Conservation (phyloP, 2,329 filamentous ascomycete genomes). For the Chrysosporium queenslandicum region DNA sequence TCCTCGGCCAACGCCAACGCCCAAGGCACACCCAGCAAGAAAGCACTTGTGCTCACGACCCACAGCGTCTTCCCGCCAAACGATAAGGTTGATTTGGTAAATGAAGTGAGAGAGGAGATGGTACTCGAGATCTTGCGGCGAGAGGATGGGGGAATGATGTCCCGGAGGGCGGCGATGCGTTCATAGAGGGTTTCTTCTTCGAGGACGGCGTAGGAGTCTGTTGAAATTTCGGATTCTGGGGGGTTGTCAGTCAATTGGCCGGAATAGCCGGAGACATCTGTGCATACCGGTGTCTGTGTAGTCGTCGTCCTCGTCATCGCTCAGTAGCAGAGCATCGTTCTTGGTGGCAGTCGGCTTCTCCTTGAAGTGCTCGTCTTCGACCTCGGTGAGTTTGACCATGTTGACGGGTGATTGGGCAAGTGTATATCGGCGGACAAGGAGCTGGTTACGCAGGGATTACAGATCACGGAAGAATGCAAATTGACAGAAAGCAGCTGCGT, state of each 20-base stretch:
- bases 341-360: slow-evolving; percentile 54
- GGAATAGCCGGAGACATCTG: background rate
- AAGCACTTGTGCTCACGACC: slow-evolving; percentile 79
- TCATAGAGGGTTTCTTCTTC: slow-evolving; percentile 56
- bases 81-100: slow-evolving; percentile 38
- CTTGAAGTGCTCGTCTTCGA: slow-evolving; percentile 89
- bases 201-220: slow-evolving; percentile 55
- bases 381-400: slow-evolving; percentile 96
- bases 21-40: slow-evolving; percentile 87
- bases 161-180: slow-evolving; percentile 60
- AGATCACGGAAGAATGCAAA: too few species aligned
- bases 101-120: slow-evolving; percentile 37
- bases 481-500: too few species aligned
- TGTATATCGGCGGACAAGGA: too few species aligned
- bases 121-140: slow-evolving; percentile 58
- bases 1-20: slow-evolving; percentile 89
- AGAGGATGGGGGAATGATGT: slow-evolving; percentile 64
- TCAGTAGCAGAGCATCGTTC: slow-evolving; percentile 44
- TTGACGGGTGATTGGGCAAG: background rate
- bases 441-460: too few species aligned
- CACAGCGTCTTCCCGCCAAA: slow-evolving; percentile 81
- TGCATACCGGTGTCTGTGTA: slow-evolving; percentile 78
- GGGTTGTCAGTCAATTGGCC: background rate
- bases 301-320: slow-evolving; percentile 62
- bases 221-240: slow-evolving; percentile 72